Conservation (phyloP, 2,329 filamentous ascomycete species). For the Fusarium annulatum region DNA sequence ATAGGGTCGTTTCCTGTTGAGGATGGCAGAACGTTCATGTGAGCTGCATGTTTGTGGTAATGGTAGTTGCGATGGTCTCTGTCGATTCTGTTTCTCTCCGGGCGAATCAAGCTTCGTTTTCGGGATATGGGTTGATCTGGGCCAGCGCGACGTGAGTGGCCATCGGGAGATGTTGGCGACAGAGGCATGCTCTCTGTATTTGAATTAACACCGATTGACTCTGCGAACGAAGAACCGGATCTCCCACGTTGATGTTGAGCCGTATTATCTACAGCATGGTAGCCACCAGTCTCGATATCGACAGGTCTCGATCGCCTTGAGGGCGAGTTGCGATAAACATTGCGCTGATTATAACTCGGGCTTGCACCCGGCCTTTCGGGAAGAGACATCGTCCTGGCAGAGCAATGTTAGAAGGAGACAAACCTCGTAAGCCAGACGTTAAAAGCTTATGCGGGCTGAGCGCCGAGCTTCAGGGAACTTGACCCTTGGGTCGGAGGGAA, state of each 20-base stretch:
- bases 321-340: slow-evolving; percentile 74
- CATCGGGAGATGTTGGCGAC: slow-evolving; percentile 56
- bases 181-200: slow-evolving; percentile 67
- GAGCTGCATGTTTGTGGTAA: slow-evolving; percentile 93
- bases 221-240: slow-evolving; percentile 68
- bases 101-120: slow-evolving; percentile 89
- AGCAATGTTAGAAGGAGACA: slow-evolving; percentile 35
- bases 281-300: slow-evolving; percentile 76
- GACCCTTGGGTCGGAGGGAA: slow-evolving; percentile 22
- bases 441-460: slow-evolving; percentile 5
- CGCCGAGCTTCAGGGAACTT: slow-evolving; percentile 21
- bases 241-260: slow-evolving; percentile 65
- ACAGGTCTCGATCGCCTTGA: slow-evolving; percentile 72
- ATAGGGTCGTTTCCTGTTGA: slow-evolving; percentile 93
- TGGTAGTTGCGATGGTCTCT: slow-evolving; percentile 93
- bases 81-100: slow-evolving; percentile 87
- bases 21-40: slow-evolving; percentile 90
- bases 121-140: slow-evolving; percentile 61
- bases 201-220: slow-evolving; percentile 67
- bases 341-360: slow-evolving; percentile 70
- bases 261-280: slow-evolving; percentile 55
- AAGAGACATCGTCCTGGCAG: slow-evolving; percentile 66
- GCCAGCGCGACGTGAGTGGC: slow-evolving; percentile 47
- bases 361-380: slow-evolving; percentile 73
- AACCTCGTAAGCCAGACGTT: neutral